Evolutionary conservation across 2,329 filamentous ascomycete species (phyloP).

Genomic region (Gaeumannomyces tritici): DNA sequence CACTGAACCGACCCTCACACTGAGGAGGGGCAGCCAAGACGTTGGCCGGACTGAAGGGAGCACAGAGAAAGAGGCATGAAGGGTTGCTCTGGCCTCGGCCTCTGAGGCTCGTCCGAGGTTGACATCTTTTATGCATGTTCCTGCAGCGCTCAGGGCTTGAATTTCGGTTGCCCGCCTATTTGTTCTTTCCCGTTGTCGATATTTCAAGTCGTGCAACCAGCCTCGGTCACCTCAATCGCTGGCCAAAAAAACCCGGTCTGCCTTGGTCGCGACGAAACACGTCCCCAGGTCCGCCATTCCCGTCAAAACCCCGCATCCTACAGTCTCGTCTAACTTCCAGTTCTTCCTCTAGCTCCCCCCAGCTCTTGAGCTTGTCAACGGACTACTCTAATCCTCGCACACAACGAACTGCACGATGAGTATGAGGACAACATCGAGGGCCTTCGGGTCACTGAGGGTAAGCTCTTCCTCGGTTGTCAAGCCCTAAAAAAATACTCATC

Average conservation of each 20-base stretch:
- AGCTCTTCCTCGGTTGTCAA: background rate
- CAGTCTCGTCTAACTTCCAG: too few relatives aligned
- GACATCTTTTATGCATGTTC: background rate
- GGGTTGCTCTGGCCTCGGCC: background rate
- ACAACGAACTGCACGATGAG: slow-evolving; percentile 6
- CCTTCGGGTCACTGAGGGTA: slow-evolving; percentile 10
- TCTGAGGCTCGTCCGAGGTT: background rate
- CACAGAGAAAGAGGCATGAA: background rate
- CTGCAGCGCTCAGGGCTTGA: background rate
- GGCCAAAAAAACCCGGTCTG: background rate
- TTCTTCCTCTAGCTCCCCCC: too few relatives aligned
- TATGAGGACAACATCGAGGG: slow-evolving; percentile 9
- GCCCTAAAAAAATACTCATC: background rate
- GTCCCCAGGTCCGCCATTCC: background rate
- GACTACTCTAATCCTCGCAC: background rate
- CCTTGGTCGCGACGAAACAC: background rate
- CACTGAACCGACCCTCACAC: background rate
- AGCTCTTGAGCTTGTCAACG: background rate
- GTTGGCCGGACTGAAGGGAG: background rate
- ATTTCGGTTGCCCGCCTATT: too few relatives aligned
- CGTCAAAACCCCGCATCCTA: background rate
- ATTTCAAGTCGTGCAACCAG: background rate
- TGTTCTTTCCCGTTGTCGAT: background rate
- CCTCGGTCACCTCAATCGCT: background rate
- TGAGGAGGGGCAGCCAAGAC: background rate